Evolutionary conservation across 352 stramenopile genomes (phyloP).

Genomic region (Pythium biforme): DNA sequence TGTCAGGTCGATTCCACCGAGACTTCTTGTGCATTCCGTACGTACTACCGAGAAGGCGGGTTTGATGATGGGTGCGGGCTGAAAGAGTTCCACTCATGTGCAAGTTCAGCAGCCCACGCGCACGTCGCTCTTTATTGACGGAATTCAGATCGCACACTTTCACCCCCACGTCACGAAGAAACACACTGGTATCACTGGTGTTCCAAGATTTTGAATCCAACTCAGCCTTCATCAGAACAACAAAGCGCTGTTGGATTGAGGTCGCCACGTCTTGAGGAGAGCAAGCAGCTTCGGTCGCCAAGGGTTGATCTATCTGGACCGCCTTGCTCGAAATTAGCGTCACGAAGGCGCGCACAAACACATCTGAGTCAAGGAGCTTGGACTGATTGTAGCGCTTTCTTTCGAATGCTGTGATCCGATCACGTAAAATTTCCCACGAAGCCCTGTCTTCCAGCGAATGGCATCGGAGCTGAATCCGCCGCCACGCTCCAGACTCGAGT

Average conservation of each 20-base stretch:
- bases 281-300: not conserved
- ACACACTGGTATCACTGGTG: not conserved
- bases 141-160: conserved; percentile 14
- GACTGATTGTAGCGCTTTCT: conserved; percentile 1
- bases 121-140: conserved; percentile 7
- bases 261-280: not conserved
- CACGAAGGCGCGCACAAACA: conserved; percentile 11
- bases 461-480: not conserved
- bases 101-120: not conserved
- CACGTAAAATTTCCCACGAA: conserved; percentile 4
- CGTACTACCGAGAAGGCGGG: conserved; percentile 6
- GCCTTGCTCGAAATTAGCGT: conserved; percentile 10
- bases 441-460: conserved; percentile 3
- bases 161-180: conserved; percentile 10
- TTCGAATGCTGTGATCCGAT: conserved; percentile 9
- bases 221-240: conserved; percentile 10
- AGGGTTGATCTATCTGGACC: not conserved
- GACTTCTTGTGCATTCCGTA: conserved; percentile 13
- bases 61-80: conserved; percentile 9
- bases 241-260: conserved; percentile 9
- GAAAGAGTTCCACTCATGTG: conserved; percentile 7
- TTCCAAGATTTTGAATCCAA: not conserved
- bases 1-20: conserved; percentile 17
- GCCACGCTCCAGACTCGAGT: conserved; percentile 9
- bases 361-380: conserved; percentile 12